Conservation (phyloP, 257 asterid genomes). For the Salvia hispanica region DNA sequence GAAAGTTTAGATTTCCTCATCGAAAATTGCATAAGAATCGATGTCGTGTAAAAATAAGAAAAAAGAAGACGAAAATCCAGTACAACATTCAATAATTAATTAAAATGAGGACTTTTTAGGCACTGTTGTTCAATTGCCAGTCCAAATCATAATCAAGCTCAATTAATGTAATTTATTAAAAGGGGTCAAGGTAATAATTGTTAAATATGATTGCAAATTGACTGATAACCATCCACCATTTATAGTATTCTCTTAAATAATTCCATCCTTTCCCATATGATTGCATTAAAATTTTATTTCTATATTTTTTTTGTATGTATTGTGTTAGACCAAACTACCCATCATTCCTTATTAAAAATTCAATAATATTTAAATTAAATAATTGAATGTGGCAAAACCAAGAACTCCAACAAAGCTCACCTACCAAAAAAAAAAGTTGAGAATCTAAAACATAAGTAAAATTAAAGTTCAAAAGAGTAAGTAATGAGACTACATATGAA, state of each 20-base stretch:
- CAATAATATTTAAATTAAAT: neutral
- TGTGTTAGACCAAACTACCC: constrained; percentile 16
- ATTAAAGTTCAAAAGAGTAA: too few relatives aligned
- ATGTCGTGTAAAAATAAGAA: neutral
- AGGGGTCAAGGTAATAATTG: constrained; percentile 40
- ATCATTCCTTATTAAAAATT: neutral
- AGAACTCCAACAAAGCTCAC: too few relatives aligned
- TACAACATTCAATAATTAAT: constrained; percentile 1
- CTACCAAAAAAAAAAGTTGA: too few relatives aligned
- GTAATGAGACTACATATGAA: too few relatives aligned
- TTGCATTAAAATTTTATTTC: constrained; percentile 25
- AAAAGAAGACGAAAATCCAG: neutral
- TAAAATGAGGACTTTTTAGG: constrained; percentile 27
- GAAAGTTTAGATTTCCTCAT: neutral
- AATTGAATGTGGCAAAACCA: too few relatives aligned
- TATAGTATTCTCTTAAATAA: neutral
- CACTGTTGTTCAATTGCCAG: constrained; percentile 25
- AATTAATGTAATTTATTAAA: constrained; percentile 34
- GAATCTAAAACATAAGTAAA: too few relatives aligned
- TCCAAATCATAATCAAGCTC: constrained; percentile 37
- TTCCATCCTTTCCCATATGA: constrained; percentile 26
- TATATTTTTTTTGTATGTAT: neutral
- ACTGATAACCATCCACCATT: constrained; percentile 26
- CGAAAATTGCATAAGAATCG: constrained; percentile 6
- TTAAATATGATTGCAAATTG: constrained; percentile 34